Percentiles rank a stretch among this genome's conserved stretches.
These are phyloP conservation scores for Tephrocybe sp. DNA, from an alignment of 768 basidiomycete genomes.

Conservation along the genomic window DNA sequence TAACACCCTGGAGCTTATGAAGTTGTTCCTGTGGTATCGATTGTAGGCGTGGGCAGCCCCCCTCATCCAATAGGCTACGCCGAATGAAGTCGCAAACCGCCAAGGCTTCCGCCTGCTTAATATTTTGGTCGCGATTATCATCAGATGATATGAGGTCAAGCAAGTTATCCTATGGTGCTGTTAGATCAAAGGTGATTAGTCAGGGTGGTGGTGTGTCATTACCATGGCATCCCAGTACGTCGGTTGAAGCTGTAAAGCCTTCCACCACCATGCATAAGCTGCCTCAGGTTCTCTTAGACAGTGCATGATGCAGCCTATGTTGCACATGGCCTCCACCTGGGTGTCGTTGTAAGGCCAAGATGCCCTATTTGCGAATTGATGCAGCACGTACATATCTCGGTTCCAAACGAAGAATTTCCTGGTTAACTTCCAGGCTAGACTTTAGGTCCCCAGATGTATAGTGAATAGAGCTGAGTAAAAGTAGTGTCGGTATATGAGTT, in stretches of 20 bases:
- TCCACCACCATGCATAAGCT: conserved; percentile 7
- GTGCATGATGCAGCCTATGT: conserved; percentile 4
- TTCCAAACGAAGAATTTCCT: conserved; percentile 4
- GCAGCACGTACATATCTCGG: background rate
- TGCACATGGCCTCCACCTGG: conserved; percentile 7
- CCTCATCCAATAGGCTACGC: background rate
- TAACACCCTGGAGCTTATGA: background rate
- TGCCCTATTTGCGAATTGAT: too few relatives aligned
- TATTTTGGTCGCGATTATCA: background rate
- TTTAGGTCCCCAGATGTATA: background rate
- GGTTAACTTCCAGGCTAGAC: conserved; percentile 4
- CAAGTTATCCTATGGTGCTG: background rate
- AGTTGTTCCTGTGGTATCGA: background rate
- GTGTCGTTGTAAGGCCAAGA: background rate
- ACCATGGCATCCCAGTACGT: conserved; percentile 8
- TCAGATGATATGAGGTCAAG: background rate
- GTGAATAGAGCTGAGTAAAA: conserved; percentile 1
- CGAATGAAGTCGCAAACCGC: background rate
- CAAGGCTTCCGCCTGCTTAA: background rate
- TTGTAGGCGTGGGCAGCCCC: background rate
- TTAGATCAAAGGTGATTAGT: background rate
- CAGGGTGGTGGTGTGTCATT: background rate
- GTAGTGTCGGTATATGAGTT: conserved; percentile 2
- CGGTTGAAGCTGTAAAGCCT: conserved; percentile 2
- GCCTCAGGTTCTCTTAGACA: background rate